A percentile compares a stretch with the other conserved stretches of the same genome.
phyloP scores from a whole-genome alignment of 2,329 filamentous ascomycete species.

The Fusarium keratoplasticum region DNA sequence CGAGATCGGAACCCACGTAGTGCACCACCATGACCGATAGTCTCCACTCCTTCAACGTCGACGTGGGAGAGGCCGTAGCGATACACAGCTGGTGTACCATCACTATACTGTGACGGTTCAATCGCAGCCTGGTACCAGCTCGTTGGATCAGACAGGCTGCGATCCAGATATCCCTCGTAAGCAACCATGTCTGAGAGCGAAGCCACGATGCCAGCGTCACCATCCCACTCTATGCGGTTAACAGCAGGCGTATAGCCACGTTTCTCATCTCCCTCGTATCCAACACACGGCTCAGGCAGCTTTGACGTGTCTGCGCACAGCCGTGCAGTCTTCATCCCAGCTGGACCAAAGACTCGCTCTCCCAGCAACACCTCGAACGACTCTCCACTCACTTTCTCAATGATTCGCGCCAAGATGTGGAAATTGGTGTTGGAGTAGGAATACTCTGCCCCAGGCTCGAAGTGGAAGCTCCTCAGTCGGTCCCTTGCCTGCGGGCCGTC shows the following conservation, averaged over 20 bases:
- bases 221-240: slow-evolving; percentile 29
- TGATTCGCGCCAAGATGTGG: slow-evolving; percentile 24
- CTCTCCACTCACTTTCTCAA: slow-evolving; percentile 19
- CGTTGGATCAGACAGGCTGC: slow-evolving; percentile 12
- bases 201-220: slow-evolving; percentile 30
- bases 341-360: slow-evolving; percentile 25
- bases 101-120: slow-evolving; percentile 17
- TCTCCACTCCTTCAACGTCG: slow-evolving; percentile 13
- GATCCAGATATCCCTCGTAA: slow-evolving; percentile 25
- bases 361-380: slow-evolving; percentile 16
- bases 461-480: slow-evolving; percentile 20
- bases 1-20: slow-evolving; percentile 28
- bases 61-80: slow-evolving; percentile 17
- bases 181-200: slow-evolving; percentile 27
- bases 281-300: slow-evolving; percentile 18
- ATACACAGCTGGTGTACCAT: slow-evolving; percentile 22
- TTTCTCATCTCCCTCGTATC: slow-evolving; percentile 26
- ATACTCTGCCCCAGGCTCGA: slow-evolving; percentile 25
- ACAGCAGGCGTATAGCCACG: slow-evolving; percentile 22
- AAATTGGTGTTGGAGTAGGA: slow-evolving; percentile 35
- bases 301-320: slow-evolving; percentile 25
- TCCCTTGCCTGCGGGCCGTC: slow-evolving; percentile 19
- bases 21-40: slow-evolving; percentile 24
- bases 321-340: slow-evolving; percentile 26
- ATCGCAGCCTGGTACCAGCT: slow-evolving; percentile 28